Percentiles rank a stretch among this genome's conserved stretches.
These are phyloP conservation scores for Schizopora paradoxa DNA, from an alignment of 1,284 basidiomycete species.

Conservation along the genomic window DNA sequence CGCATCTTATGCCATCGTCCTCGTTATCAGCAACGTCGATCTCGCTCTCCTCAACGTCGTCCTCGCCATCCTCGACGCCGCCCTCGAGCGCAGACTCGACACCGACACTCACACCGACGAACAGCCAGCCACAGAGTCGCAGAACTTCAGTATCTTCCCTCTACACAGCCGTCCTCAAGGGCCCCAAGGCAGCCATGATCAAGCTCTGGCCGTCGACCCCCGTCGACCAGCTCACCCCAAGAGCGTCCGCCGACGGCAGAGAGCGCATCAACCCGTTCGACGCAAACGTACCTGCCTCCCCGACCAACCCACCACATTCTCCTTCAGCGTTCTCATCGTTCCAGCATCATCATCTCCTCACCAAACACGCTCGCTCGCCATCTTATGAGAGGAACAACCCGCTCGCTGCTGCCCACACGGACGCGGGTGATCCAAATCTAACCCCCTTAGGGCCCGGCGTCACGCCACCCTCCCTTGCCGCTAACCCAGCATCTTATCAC, in stretches of 20 bases:
- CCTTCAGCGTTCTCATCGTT: slow-evolving; percentile 23
- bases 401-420: slow-evolving; percentile 22
- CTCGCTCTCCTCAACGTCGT: slow-evolving; percentile 3
- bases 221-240: slow-evolving; percentile 68
- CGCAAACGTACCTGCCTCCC: too few species aligned
- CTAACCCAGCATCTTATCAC: slow-evolving; percentile 32
- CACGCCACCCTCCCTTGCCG: slow-evolving; percentile 30
- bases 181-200: slow-evolving; percentile 50
- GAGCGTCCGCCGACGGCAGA: slow-evolving; percentile 43
- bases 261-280: slow-evolving; percentile 74
- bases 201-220: slow-evolving; percentile 62
- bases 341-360: slow-evolving; percentile 38
- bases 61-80: slow-evolving; percentile 17
- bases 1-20: background rate
- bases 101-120: slow-evolving; percentile 20
- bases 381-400: slow-evolving; percentile 26
- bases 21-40: background rate
- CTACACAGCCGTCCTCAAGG: slow-evolving; percentile 12
- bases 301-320: slow-evolving; percentile 30
- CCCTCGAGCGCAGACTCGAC: slow-evolving; percentile 18
- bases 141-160: slow-evolving; percentile 20
- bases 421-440: slow-evolving; percentile 28
- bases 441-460: slow-evolving; percentile 27
- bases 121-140: slow-evolving; percentile 2
- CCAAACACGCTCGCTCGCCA: slow-evolving; percentile 28